phyloP scores from a whole-genome alignment of 139 green algal species.

The Chlamydomonas sphaeroides region DNA sequence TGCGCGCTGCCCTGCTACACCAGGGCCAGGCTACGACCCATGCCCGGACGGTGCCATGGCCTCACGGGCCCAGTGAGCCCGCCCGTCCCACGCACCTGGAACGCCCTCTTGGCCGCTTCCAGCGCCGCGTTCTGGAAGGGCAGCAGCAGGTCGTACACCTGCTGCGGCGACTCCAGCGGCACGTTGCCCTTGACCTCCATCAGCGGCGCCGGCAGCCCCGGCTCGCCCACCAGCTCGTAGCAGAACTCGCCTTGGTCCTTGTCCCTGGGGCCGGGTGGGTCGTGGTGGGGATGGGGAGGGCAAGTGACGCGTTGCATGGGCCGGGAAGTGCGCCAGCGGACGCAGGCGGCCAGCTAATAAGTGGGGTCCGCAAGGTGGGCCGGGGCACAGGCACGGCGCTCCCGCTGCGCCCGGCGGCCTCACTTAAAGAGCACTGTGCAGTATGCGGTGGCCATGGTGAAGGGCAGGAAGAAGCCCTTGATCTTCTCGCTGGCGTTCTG shows the following conservation, averaged over 20 bases:
- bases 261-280: too few species aligned
- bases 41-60: too few species aligned
- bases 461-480: constrained; percentile 78
- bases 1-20: too few species aligned
- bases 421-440: constrained; percentile 71
- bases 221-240: constrained; percentile 74
- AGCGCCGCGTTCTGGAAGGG: constrained; percentile 62
- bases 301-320: neutral
- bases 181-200: constrained; percentile 59
- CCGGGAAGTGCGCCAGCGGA: too few species aligned
- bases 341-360: too few species aligned
- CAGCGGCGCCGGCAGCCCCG: constrained; percentile 59
- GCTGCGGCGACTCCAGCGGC: constrained; percentile 46
- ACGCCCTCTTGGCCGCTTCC: constrained; percentile 72
- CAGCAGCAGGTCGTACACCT: constrained; percentile 58
- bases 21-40: too few species aligned
- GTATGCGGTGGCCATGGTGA: constrained; percentile 64
- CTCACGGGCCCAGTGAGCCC: too few species aligned
- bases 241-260: constrained; percentile 67
- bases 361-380: neutral
- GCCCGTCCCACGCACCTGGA: constrained; percentile 51
- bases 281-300: too few species aligned
- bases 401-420: constrained; percentile 8
- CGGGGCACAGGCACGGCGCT: too few species aligned
- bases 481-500: constrained; percentile 62